Evolutionary conservation across 2,329 filamentous ascomycete species (phyloP), one percentile per base, ranked within the genome.

Genomic region (Grosmannia huntii): DNA sequence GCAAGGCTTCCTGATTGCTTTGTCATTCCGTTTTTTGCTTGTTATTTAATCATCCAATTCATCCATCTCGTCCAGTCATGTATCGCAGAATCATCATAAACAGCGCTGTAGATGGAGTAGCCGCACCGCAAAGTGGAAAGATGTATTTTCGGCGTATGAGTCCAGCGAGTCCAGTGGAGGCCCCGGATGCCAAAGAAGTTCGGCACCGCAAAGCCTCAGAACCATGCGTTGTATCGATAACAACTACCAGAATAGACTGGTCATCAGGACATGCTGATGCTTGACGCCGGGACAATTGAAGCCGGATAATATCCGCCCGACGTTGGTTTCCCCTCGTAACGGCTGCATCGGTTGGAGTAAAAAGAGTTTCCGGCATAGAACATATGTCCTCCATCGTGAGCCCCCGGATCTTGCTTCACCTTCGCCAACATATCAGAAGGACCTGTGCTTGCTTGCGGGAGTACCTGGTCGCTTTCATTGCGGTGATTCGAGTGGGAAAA

Each of bases 291-390:
- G 7, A 75, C 70, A 33, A 78, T 66, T 62, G 75, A 68, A 6
- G 73, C 76, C 2, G 80, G 80, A 61, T 82, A 83, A 62, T 78
- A 81, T 16, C 78, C 79, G 25, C 68, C 69, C 5, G 79, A 80
- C 50, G 69, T 75, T 11, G 74, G 50, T 64, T 81, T 82, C 59
- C 76, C 76, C 57, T 82, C 79, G 61, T 78, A 82, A 11, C 76
- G 73, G 19, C 74, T 75, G 60, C 77, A 77, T 31, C 71, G 71
- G 54, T 70, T 71, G 19, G 70, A 60, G 33, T 69, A 72, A 60
- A 70, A 78, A 52, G 64, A 69, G 31, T 69, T 64, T 0, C 73
- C 72, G 0, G 74, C 69, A 53, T 76, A 73, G 62, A 77, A 74
- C 50, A 79, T 68, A 57, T 74, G 77, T 1, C 78, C 75, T 21